Conservation (phyloP, 257 asterid species). For the Thymus mandschuricus region DNA sequence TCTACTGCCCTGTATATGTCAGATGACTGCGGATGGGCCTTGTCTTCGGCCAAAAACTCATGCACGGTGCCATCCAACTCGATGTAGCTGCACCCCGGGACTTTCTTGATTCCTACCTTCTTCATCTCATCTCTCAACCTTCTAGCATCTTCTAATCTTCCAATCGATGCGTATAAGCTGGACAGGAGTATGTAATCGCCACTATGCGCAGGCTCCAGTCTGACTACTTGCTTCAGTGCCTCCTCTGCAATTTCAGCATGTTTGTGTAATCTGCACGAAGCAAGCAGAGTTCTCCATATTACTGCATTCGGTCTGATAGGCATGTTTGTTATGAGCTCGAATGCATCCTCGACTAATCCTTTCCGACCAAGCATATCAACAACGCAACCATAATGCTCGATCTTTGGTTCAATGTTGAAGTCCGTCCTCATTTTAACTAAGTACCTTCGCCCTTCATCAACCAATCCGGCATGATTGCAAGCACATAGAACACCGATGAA, state of each 20-base stretch:
- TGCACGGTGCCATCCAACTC: slow-evolving; percentile 47
- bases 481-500: slow-evolving; percentile 52
- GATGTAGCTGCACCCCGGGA: slow-evolving; percentile 50
- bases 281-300: slow-evolving; percentile 54
- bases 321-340: slow-evolving; percentile 45
- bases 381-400: slow-evolving; percentile 55
- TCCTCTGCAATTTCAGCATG: slow-evolving; percentile 54
- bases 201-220: slow-evolving; percentile 44
- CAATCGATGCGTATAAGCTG: slow-evolving; percentile 43
- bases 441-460: slow-evolving; percentile 38
- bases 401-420: slow-evolving; percentile 46
- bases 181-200: slow-evolving; percentile 56
- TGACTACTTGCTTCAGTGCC: slow-evolving; percentile 40
- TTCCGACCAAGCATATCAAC: slow-evolving; percentile 56
- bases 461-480: slow-evolving; percentile 52
- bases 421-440: slow-evolving; percentile 43
- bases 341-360: slow-evolving; percentile 47
- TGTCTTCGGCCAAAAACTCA: slow-evolving; percentile 57
- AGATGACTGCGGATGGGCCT: slow-evolving; percentile 31
- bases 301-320: slow-evolving; percentile 50
- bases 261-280: slow-evolving; percentile 49
- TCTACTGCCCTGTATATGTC: slow-evolving; percentile 39
- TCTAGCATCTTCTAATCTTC: slow-evolving; percentile 43
- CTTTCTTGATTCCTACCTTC: slow-evolving; percentile 42
- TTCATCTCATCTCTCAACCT: slow-evolving; percentile 48